phyloP scores from a whole-genome alignment of 139 green algal genomes.

The Coelastrella sp. region DNA sequence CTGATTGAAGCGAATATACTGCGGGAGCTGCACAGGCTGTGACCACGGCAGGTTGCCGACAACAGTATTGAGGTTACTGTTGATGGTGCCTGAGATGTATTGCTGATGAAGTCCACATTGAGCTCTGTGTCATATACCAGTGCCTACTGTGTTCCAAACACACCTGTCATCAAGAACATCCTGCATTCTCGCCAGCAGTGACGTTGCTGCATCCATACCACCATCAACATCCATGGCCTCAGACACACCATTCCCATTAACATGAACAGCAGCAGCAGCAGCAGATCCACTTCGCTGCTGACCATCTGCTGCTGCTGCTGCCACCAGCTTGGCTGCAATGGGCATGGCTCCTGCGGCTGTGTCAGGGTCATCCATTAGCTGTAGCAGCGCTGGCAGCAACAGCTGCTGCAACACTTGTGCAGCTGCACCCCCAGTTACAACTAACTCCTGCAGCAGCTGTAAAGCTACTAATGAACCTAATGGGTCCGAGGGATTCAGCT shows the following conservation, averaged over 20 bases:
- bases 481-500: conserved; percentile 43
- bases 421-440: not conserved
- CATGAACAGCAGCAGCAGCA: not conserved
- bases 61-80: not conserved
- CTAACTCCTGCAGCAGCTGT: conserved; percentile 52
- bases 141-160: not conserved
- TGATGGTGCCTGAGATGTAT: no score
- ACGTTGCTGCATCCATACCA: conserved; percentile 17
- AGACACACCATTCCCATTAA: conserved; percentile 19
- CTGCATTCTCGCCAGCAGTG: conserved; percentile 37
- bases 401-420: conserved; percentile 32
- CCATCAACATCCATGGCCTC: conserved; percentile 2
- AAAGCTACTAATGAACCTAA: conserved; percentile 35
- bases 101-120: no score
- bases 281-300: not conserved
- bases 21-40: no score
- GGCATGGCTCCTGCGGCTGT: conserved; percentile 44
- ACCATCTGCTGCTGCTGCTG: not conserved
- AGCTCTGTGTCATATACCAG: no score
- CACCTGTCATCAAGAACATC: conserved; percentile 52
- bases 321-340: conserved; percentile 39
- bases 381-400: conserved; percentile 46
- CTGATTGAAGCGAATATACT: no score
- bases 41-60: no score
- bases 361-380: conserved; percentile 23